A percentile compares a stretch with the other conserved stretches of the same genome.
Conservation (phyloP, 2,329 filamentous ascomycete species). For the Lasiodiplodia sp. region DNA sequence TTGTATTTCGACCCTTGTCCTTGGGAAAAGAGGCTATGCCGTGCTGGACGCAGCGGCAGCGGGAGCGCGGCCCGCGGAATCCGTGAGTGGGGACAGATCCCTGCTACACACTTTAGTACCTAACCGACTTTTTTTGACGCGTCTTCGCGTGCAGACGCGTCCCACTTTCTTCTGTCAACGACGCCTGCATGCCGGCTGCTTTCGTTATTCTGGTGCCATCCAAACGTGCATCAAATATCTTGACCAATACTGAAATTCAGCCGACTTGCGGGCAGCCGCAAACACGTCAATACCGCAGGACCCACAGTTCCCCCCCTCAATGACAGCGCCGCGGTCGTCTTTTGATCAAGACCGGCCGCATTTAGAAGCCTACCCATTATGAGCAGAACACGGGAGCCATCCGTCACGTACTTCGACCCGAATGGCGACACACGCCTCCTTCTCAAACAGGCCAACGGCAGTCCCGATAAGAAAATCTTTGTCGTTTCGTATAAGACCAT, state of each 20-base stretch:
- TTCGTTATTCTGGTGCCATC: neutral
- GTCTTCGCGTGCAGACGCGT: neutral
- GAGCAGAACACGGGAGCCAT: neutral
- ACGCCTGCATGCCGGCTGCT: neutral
- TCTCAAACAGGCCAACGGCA: neutral
- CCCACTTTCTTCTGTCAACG: neutral
- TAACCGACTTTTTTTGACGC: too few relatives aligned
- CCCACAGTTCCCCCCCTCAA: neutral
- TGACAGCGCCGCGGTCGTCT: neutral
- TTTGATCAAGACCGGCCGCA: neutral
- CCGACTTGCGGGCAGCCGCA: neutral
- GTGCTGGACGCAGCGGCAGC: neutral
- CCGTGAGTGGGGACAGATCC: too few relatives aligned
- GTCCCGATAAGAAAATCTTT: neutral
- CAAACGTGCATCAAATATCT: neutral
- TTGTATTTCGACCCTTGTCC: neutral
- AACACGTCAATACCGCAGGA: neutral
- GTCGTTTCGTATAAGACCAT: neutral
- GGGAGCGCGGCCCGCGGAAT: too few relatives aligned
- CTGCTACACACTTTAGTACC: too few relatives aligned
- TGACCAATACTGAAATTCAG: neutral
- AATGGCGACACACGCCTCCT: constrained; percentile 11
- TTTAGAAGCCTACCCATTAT: neutral
- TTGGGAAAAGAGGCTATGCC: neutral
- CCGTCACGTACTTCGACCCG: neutral